Percentiles rank a stretch among this genome's conserved stretches.
phyloP scores from a whole-genome alignment of 2,329 filamentous ascomycete species.

The Thelonectria blattea region DNA sequence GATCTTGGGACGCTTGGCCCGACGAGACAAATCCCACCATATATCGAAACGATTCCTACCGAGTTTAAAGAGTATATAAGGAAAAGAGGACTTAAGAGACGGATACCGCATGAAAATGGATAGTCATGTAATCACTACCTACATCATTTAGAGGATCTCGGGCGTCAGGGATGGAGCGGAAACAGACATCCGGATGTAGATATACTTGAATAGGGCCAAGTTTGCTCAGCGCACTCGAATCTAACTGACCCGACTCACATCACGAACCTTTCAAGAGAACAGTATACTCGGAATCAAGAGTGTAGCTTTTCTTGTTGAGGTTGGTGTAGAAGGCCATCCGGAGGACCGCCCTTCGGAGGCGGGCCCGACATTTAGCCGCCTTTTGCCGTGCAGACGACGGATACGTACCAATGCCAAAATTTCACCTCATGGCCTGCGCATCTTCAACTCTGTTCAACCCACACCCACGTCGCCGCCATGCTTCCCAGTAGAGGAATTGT shows the following conservation, averaged over 20 bases:
- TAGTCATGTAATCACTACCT: slow-evolving; percentile 32
- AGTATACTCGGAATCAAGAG: neutral
- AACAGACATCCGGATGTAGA: slow-evolving; percentile 31
- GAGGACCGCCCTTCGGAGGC: slow-evolving; percentile 9
- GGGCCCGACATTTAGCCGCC: slow-evolving; percentile 46
- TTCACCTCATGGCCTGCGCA: slow-evolving; percentile 13
- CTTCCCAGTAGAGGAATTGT: slow-evolving; percentile 53
- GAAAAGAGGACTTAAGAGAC: slow-evolving; percentile 14
- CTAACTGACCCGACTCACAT: neutral
- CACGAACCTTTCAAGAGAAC: neutral
- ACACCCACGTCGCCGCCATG: slow-evolving; percentile 45
- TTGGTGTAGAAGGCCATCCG: slow-evolving; percentile 9
- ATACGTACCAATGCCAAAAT: neutral
- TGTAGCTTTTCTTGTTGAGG: neutral
- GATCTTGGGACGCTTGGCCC: neutral
- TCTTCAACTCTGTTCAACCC: slow-evolving; percentile 28
- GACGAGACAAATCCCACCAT: neutral
- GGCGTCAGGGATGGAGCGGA: slow-evolving; percentile 22
- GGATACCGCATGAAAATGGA: slow-evolving; percentile 27
- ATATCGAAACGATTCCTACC: neutral
- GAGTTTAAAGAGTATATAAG: slow-evolving; percentile 15
- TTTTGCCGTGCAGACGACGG: slow-evolving; percentile 20
- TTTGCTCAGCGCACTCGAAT: slow-evolving; percentile 2
- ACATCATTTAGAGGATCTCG: slow-evolving; percentile 35
- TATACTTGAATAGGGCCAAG: slow-evolving; percentile 18